Base-by-base conservation (phyloP, 495 filamentous ascomycete genomes). In the Trichodelitschia bisporula region DNA sequence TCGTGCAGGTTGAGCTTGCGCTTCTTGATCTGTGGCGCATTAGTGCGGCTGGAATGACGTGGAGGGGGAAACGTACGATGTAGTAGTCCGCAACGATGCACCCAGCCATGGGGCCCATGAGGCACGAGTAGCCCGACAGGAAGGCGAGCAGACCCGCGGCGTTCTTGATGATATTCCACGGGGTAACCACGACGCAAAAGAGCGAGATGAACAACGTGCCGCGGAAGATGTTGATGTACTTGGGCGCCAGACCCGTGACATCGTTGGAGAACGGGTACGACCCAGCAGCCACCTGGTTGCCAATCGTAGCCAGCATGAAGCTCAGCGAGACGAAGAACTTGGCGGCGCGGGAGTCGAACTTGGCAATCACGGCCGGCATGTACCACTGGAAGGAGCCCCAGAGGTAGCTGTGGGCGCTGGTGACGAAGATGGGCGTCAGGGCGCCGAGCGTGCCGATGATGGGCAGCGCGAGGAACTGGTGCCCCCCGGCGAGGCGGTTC, bases 101-200 rank as follows among this genome's bases (percentile, higher is more conserved):
- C 1, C 56, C 58, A 6, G 55, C 52, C 5, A 63, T 40, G 3
- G 57, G 52, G 10, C 52, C 57, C 29, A 64, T 52, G 36, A 62
- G 52, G 32, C 54, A 48, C 4, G 43, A 46, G 34, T 58, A 62
- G 2, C 57, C 56, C 13, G 47, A 49, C 9, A 63, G 36, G 38
- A 64, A 59, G 2, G 52, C 40, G 4, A 55, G 46, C 17, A 62
- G 51, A 2, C 45, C 43, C 3, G 47, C 37, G 4, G 58, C 57
- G 20, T 49, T 50, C 30, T 48, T 47, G 39, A 61, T 50, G 32
- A 62, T 62, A 28, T 57, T 57, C 59, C 59, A 62, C 4, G 57
- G 58, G 21, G 50, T 59, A 4, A 47, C 52, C 28, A 52, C 34
- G 11, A 61, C 49, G 33, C 54, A 53, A 41, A 54, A 51, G 13